Evolutionary conservation across 306 rosid species (phyloP), one percentile per base, ranked within the genome.

Genomic region (Medicago ruthenica): DNA sequence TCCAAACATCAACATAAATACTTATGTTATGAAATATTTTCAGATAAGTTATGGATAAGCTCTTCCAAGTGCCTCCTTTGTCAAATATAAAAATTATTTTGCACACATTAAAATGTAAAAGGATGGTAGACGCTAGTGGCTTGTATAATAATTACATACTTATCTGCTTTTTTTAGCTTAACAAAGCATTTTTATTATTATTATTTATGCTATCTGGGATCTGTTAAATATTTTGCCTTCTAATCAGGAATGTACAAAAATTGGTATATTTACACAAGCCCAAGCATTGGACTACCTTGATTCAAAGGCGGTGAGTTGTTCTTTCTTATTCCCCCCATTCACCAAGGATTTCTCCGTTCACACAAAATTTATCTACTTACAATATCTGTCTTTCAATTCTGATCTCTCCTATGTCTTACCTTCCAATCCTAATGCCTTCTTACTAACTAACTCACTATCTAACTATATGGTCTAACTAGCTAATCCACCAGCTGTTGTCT

Each of bases 201-300:
- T 70, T 71, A 58, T 55, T 31, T 69, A 41, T 76, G 13, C 41
- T 71, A 65, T 24, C 14, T 27, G 22, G 71, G 44, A 75, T 31
- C 73, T 65, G 34, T 73, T 40, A 70, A 79, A 48, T 71, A 41
- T 83, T 67, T 73, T 76, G 27, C 70, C 48, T 48, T 59, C 34
- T 83, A 83, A 74, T 79, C 76, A 93, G 98, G 98, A 93, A 80
- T 91, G 98, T 82, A 74, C 85, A 21, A 91, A 86, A 82, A 81
- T 36, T 68, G 82, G 88, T 11, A 76, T 93, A 73, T 83, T 75
- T 68, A 88, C 93, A 11, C 82, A 71, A 79, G 85, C 88, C 66
- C 92, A 93, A 82, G 98, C 98, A 59, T 44, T 93, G 80, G 90
- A 73, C 67, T 88, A 76, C 76, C 93, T 93, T 50, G 96, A 89